phyloP scores from a whole-genome alignment of 176 grass and related monocot genomes.

The Musa itinerans region DNA sequence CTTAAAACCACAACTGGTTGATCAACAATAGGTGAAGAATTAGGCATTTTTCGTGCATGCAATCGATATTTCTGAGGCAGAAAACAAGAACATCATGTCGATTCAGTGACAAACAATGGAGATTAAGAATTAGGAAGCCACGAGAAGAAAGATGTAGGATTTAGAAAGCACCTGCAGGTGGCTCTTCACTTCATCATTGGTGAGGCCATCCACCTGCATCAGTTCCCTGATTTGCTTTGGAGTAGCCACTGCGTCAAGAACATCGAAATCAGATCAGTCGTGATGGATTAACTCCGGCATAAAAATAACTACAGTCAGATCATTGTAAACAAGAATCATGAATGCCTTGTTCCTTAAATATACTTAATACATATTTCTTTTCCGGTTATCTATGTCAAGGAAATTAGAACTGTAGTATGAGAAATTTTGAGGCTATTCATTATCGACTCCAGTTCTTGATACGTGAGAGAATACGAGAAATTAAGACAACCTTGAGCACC shows the following conservation, averaged over 20 bases:
- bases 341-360: too few relatives aligned
- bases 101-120: constrained; percentile 2
- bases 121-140: not conserved
- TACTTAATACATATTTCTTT: too few relatives aligned
- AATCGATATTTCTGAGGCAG: constrained; percentile 85
- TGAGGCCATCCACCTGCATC: constrained; percentile 94
- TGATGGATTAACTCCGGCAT: too few relatives aligned
- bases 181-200: constrained; percentile 99
- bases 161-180: constrained; percentile 70
- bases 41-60: constrained; percentile 16
- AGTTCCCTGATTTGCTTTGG: constrained; percentile 96
- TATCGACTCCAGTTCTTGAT: too few relatives aligned
- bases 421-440: not conserved
- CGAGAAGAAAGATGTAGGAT: not conserved
- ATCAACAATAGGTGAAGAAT: constrained; percentile 10
- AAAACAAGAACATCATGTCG: constrained; percentile 19
- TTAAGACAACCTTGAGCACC: constrained; percentile 69
- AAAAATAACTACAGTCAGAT: too few relatives aligned
- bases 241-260: constrained; percentile 61
- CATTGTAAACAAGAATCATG: too few relatives aligned
- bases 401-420: too few relatives aligned
- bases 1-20: constrained; percentile 31
- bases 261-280: not conserved
- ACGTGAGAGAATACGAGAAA: not conserved
- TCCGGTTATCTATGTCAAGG: too few relatives aligned